Evolutionary conservation across 2,329 filamentous ascomycete genomes (phyloP).

Genomic region (Fusarium euwallaceae): DNA sequence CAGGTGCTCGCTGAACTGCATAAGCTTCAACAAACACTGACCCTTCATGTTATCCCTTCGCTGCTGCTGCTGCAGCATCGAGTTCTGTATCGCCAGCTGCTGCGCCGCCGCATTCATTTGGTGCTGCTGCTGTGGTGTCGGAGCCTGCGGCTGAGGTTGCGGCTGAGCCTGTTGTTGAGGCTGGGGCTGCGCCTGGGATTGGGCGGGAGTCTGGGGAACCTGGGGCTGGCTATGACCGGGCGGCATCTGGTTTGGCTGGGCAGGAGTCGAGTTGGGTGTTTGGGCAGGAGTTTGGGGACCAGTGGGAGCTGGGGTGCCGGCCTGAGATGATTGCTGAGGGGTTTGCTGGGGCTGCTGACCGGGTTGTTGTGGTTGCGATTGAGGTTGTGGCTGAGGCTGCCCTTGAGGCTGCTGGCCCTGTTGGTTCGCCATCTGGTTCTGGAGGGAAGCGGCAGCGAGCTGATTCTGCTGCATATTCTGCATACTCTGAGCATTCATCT

Average conservation of each 20-base stretch:
- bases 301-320: slow-evolving; percentile 56
- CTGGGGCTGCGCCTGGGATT: slow-evolving; percentile 54
- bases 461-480: slow-evolving; percentile 60
- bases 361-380: slow-evolving; percentile 53
- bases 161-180: slow-evolving; percentile 51
- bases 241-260: slow-evolving; percentile 49
- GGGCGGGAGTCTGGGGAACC: slow-evolving; percentile 52
- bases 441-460: slow-evolving; percentile 49
- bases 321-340: slow-evolving; percentile 58
- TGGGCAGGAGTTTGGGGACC: slow-evolving; percentile 65
- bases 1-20: slow-evolving; percentile 73
- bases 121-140: slow-evolving; percentile 44
- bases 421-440: slow-evolving; percentile 49
- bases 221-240: slow-evolving; percentile 53
- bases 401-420: slow-evolving; percentile 50
- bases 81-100: slow-evolving; percentile 52
- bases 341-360: slow-evolving; percentile 61
- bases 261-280: slow-evolving; percentile 56
- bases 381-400: slow-evolving; percentile 42
- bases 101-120: slow-evolving; percentile 53
- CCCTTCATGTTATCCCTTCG: slow-evolving; percentile 66
- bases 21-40: slow-evolving; percentile 69
- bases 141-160: slow-evolving; percentile 51
- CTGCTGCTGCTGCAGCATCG: slow-evolving; percentile 58
- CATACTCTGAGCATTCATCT: slow-evolving; percentile 63